Conservation (phyloP, 2,329 filamentous ascomycete species). For the Mollisiaceae sp. region DNA sequence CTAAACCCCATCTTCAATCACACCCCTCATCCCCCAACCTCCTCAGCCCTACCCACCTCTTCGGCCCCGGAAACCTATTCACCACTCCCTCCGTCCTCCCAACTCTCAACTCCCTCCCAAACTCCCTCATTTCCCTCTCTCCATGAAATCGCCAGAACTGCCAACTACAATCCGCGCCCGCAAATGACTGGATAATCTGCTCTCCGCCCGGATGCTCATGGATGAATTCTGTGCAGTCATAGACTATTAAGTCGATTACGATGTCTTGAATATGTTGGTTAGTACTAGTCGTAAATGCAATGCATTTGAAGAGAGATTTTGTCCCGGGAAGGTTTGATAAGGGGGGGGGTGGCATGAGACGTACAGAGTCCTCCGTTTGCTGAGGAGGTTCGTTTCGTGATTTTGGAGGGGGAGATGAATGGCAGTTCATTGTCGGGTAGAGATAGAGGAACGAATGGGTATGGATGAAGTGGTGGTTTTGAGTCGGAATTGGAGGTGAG, state of each 20-base stretch:
- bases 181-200: slow-evolving; percentile 21
- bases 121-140: slow-evolving; percentile 16
- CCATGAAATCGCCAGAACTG: slow-evolving; percentile 26
- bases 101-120: slow-evolving; percentile 19
- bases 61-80: slow-evolving; percentile 17
- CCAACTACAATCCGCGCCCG: slow-evolving; percentile 21
- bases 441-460: not conserved
- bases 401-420: slow-evolving; percentile 7
- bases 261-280: slow-evolving; percentile 5
- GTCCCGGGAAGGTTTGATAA: not conserved
- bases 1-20: slow-evolving; percentile 7
- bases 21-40: slow-evolving; percentile 19
- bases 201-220: slow-evolving; percentile 20
- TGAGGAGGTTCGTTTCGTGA: not conserved
- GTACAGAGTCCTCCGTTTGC: slow-evolving; percentile 14
- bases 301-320: not conserved
- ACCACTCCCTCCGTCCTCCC: slow-evolving; percentile 18
- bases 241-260: slow-evolving; percentile 16
- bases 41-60: slow-evolving; percentile 18
- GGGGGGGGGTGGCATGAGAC: not conserved
- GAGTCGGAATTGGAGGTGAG: not conserved
- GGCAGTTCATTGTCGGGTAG: slow-evolving; percentile 10
- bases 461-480: not conserved
- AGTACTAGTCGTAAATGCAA: not conserved
- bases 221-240: slow-evolving; percentile 18